Conservation (phyloP, 352 stramenopile genomes). For the Pythium phragmiticola region DNA sequence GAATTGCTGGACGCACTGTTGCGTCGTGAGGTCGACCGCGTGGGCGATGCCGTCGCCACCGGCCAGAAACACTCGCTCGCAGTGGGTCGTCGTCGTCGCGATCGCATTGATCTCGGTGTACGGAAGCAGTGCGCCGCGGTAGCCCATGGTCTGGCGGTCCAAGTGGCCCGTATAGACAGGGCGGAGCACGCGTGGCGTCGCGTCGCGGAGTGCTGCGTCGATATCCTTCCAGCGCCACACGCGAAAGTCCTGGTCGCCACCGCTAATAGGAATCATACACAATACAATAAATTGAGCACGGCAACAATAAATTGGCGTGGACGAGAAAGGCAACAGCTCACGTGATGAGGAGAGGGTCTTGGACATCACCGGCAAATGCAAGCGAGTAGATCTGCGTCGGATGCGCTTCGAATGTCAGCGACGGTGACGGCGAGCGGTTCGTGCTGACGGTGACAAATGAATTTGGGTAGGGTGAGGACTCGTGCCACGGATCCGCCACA, state of each 20-base stretch:
- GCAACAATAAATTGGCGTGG: no score
- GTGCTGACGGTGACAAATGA: constrained; percentile 19
- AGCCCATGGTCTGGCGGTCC: constrained; percentile 53
- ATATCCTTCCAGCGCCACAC: constrained; percentile 79
- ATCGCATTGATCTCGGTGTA: constrained; percentile 72
- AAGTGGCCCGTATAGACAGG: constrained; percentile 55
- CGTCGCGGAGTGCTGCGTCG: constrained; percentile 35
- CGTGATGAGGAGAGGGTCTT: constrained; percentile 62
- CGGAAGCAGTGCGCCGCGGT: constrained; percentile 53
- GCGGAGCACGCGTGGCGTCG: constrained; percentile 24
- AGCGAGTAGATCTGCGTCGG: constrained; percentile 75
- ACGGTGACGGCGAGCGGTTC: constrained; percentile 42
- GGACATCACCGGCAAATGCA: constrained; percentile 53
- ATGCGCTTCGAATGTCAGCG: constrained; percentile 66
- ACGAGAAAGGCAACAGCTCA: constrained; percentile 17
- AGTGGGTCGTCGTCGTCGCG: constrained; percentile 28
- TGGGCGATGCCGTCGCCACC: constrained; percentile 62
- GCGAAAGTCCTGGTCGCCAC: constrained; percentile 75
- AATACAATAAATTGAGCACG: background rate
- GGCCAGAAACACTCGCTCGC: constrained; percentile 49
- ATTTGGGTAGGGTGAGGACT: no score
- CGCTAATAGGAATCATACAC: constrained; percentile 28
- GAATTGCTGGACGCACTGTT: constrained; percentile 54
- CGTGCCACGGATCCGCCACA: background rate
- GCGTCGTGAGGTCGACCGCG: constrained; percentile 53